Percentiles rank a stretch among this genome's conserved stretches.
Conservation (phyloP, 108 stramenopile genomes). For the Skeletonema costatum region DNA sequence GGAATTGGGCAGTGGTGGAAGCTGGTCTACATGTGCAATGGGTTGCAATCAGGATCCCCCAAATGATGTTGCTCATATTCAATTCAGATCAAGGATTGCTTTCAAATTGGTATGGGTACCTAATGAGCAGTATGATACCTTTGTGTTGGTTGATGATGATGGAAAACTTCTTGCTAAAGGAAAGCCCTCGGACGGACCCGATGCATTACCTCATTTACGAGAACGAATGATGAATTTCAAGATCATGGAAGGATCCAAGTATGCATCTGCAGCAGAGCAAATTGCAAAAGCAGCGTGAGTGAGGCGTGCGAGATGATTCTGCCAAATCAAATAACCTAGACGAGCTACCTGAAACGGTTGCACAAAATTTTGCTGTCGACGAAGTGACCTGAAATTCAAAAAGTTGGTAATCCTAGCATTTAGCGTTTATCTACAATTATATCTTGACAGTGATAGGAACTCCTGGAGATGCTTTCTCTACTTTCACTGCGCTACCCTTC, state of each 20-base stretch:
- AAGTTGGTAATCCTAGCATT: no score
- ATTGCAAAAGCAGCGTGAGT: conserved; percentile 30
- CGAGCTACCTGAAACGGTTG: not conserved
- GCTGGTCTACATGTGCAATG: conserved; percentile 86
- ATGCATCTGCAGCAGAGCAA: conserved; percentile 67
- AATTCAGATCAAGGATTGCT: conserved; percentile 85
- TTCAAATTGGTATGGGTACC: conserved; percentile 94
- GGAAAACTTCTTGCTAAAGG: conserved; percentile 57
- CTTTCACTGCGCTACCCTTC: conserved; percentile 12
- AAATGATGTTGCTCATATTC: conserved; percentile 90
- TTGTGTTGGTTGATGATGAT: conserved; percentile 90
- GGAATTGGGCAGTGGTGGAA: conserved; percentile 88
- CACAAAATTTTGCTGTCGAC: no score
- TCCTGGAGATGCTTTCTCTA: conserved; percentile 1
- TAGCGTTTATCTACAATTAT: not conserved
- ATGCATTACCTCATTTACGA: conserved; percentile 58
- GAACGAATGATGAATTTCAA: conserved; percentile 84
- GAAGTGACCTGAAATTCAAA: no score
- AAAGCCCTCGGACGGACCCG: conserved; percentile 48
- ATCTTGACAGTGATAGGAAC: not conserved
- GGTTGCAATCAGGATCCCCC: conserved; percentile 86
- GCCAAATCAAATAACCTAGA: not conserved
- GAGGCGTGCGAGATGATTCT: not conserved
- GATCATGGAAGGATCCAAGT: conserved; percentile 82
- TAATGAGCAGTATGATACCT: conserved; percentile 71